These are phyloP conservation scores for Pseudonitzschia pungens DNA, from an alignment of 108 stramenopile species.

Conservation along the genomic window DNA sequence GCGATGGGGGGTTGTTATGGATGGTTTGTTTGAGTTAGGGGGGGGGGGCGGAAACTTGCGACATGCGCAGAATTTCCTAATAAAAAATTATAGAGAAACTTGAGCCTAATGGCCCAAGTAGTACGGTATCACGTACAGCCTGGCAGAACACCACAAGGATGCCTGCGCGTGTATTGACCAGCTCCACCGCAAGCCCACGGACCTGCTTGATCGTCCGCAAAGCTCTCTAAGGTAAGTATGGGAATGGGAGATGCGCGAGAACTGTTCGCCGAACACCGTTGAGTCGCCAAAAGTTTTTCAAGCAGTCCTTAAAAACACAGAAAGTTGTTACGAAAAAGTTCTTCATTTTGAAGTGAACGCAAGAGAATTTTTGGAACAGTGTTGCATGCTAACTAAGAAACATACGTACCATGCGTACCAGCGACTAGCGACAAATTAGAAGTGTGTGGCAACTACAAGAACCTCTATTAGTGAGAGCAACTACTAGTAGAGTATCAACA, in stretches of 20 bases:
- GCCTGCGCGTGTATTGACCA: slow-evolving; percentile 4
- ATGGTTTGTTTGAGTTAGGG: not conserved
- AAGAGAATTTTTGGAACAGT: too few relatives aligned
- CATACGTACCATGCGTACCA: too few relatives aligned
- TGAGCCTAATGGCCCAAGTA: slow-evolving; percentile 11
- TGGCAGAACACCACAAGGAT: slow-evolving; percentile 3
- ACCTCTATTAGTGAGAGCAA: too few relatives aligned
- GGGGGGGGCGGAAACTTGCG: slow-evolving; percentile 11
- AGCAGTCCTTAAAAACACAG: not conserved
- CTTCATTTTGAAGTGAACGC: too few relatives aligned
- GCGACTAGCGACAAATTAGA: too few relatives aligned
- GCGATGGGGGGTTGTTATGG: not conserved
- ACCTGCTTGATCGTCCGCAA: slow-evolving; percentile 13
- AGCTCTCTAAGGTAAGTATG: slow-evolving; percentile 13
- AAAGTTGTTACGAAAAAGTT: not conserved
- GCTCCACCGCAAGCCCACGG: slow-evolving; percentile 11
- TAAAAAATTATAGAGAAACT: slow-evolving; percentile 15
- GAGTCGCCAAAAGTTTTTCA: not conserved
- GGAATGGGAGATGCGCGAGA: not conserved
- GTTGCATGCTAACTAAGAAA: too few relatives aligned
- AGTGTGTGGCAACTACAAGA: too few relatives aligned
- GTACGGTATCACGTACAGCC: slow-evolving; percentile 13
- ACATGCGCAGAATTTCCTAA: slow-evolving; percentile 13
- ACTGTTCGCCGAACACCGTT: too few relatives aligned
- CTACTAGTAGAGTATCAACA: too few relatives aligned